Evolutionary conservation across 2,329 filamentous ascomycete species (phyloP).

Genomic region (Calonectria naviculata): DNA sequence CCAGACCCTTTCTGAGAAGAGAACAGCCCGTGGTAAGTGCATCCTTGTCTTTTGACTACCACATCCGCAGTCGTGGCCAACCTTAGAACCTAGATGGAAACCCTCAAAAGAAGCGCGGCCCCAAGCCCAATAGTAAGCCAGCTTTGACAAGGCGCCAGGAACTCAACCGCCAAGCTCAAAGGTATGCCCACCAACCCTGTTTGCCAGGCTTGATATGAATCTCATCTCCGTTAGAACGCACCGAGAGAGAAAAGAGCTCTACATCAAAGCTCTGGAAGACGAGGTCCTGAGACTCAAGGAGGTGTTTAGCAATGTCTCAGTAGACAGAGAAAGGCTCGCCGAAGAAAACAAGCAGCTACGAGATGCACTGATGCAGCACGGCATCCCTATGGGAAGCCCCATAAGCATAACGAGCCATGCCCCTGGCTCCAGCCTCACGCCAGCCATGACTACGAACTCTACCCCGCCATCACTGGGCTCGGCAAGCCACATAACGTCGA

Average conservation of each 20-base stretch:
- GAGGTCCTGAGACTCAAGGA: slow-evolving; percentile 92
- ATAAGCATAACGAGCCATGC: slow-evolving; percentile 66
- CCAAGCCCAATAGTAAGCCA: slow-evolving; percentile 96
- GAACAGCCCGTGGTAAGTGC: slow-evolving; percentile 75
- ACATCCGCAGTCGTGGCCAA: slow-evolving; percentile 21
- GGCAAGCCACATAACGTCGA: slow-evolving; percentile 35
- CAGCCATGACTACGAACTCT: slow-evolving; percentile 58
- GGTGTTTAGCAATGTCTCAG: slow-evolving; percentile 77
- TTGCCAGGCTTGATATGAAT: slow-evolving; percentile 9
- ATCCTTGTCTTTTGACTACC: background rate
- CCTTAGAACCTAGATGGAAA: slow-evolving; percentile 77
- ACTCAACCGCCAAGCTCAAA: slow-evolving; percentile 93
- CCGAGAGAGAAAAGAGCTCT: slow-evolving; percentile 94
- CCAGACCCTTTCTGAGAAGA: slow-evolving; percentile 78
- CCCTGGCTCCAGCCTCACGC: slow-evolving; percentile 59
- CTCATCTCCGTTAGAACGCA: slow-evolving; percentile 76
- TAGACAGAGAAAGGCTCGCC: slow-evolving; percentile 79
- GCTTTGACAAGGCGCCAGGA: slow-evolving; percentile 93
- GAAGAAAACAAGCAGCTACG: slow-evolving; percentile 85
- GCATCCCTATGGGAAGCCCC: slow-evolving; percentile 51
- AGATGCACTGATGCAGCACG: slow-evolving; percentile 64
- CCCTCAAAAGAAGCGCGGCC: slow-evolving; percentile 87
- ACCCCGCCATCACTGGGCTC: slow-evolving; percentile 53
- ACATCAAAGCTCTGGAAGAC: slow-evolving; percentile 93
- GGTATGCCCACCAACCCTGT: slow-evolving; percentile 63